Percentiles rank a stretch among this genome's conserved stretches.
Evolutionary conservation across 2,329 filamentous ascomycete species (phyloP).

Genomic region (Neurospora sp.): DNA sequence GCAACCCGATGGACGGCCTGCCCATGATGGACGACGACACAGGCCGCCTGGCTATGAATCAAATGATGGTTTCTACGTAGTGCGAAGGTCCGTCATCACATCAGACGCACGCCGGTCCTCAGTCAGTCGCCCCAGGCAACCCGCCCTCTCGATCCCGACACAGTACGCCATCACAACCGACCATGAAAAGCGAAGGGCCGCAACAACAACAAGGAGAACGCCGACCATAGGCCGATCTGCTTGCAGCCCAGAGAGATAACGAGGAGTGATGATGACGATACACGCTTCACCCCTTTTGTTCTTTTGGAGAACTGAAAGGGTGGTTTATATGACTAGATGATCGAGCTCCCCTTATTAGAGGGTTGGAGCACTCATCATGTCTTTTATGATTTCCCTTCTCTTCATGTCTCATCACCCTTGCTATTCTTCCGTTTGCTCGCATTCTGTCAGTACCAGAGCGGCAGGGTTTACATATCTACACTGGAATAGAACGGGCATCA

Average conservation of each 20-base stretch:
- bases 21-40: slow-evolving; percentile 21
- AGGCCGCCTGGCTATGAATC: slow-evolving; percentile 13
- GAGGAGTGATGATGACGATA: background rate
- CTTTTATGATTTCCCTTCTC: background rate
- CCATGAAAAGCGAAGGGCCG: background rate
- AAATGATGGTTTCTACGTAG: slow-evolving; percentile 1
- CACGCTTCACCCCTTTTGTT: background rate
- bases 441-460: background rate
- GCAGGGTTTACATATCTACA: background rate
- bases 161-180: background rate
- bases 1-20: slow-evolving; percentile 14
- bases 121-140: background rate
- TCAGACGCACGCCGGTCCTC: background rate
- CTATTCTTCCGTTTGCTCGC: background rate
- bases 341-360: background rate
- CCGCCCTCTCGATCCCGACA: background rate
- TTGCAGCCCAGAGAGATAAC: background rate
- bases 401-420: background rate
- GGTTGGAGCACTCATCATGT: background rate
- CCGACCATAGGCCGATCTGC: background rate
- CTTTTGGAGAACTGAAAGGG: background rate
- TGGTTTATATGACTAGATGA: background rate
- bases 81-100: background rate
- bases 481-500: background rate
- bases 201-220: background rate